Conservation (phyloP, 2,329 filamentous ascomycete genomes). For the Cladophialophora exuberans region DNA sequence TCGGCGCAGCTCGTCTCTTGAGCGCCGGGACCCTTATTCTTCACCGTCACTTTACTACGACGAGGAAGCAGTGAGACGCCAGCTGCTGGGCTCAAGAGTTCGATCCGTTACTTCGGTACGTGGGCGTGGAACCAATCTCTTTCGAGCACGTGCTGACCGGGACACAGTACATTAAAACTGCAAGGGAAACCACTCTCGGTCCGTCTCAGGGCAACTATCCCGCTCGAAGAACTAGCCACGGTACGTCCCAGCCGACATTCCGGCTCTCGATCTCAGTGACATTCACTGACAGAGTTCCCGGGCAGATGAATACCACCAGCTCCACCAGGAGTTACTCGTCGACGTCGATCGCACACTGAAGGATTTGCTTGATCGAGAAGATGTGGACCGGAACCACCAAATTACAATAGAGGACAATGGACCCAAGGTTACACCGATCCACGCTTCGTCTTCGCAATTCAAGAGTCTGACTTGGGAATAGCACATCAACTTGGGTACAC, state of each 20-base stretch:
- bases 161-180: slow-evolving; percentile 31
- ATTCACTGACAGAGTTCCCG: slow-evolving; percentile 8
- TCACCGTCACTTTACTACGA: slow-evolving; percentile 65
- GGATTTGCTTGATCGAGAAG: slow-evolving; percentile 79
- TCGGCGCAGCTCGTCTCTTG: slow-evolving; percentile 46
- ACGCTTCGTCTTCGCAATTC: not conserved
- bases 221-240: slow-evolving; percentile 48
- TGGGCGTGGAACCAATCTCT: not conserved
- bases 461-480: slow-evolving; percentile 38
- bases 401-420: slow-evolving; percentile 97
- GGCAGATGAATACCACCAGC: slow-evolving; percentile 71
- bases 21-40: slow-evolving; percentile 56
- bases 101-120: slow-evolving; percentile 62
- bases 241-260: slow-evolving; percentile 33
- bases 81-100: slow-evolving; percentile 49
- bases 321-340: slow-evolving; percentile 79
- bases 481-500: slow-evolving; percentile 82
- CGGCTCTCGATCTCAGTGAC: slow-evolving; percentile 26
- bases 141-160: not conserved
- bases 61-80: slow-evolving; percentile 50
- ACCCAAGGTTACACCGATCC: slow-evolving; percentile 74
- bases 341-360: slow-evolving; percentile 83
- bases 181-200: slow-evolving; percentile 16
- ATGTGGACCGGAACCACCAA: slow-evolving; percentile 92
- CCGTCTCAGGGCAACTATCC: slow-evolving; percentile 24